Conservation (phyloP, 257 asterid genomes). For the Primulina eburnea region DNA sequence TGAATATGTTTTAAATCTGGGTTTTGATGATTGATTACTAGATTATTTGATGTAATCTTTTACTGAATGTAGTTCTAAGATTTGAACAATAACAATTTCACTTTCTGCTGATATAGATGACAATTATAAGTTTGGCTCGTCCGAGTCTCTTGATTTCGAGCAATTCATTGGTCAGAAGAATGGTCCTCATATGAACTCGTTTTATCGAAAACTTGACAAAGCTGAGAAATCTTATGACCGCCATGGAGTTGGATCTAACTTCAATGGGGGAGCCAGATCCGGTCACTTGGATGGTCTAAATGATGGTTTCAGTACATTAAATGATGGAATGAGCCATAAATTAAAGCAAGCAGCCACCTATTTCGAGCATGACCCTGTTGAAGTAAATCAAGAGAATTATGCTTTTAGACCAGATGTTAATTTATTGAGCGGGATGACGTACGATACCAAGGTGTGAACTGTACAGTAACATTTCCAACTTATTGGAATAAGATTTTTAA, state of each 20-base stretch:
- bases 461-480: slow-evolving; percentile 7
- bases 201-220: slow-evolving; percentile 48
- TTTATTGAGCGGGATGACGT: slow-evolving; percentile 49
- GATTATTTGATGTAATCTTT: slow-evolving; percentile 4
- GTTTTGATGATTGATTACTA: slow-evolving; percentile 11
- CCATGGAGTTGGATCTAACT: slow-evolving; percentile 32
- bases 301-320: slow-evolving; percentile 37
- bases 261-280: slow-evolving; percentile 29
- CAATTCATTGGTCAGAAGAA: slow-evolving; percentile 34
- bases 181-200: slow-evolving; percentile 28
- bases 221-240: slow-evolving; percentile 46
- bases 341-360: slow-evolving; percentile 65
- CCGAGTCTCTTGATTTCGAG: slow-evolving; percentile 45
- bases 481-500: background rate
- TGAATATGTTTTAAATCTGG: background rate
- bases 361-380: slow-evolving; percentile 61
- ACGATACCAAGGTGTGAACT: slow-evolving; percentile 61
- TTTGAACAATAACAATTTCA: background rate
- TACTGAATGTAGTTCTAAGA: background rate
- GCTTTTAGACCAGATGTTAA: slow-evolving; percentile 71
- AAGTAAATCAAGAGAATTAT: slow-evolving; percentile 53
- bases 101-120: slow-evolving; percentile 34
- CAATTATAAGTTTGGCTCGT: slow-evolving; percentile 25
- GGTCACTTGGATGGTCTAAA: slow-evolving; percentile 36
- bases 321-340: slow-evolving; percentile 62